phyloP scores from a whole-genome alignment of 768 basidiomycete species.

The Gelatoporia subvermispora region DNA sequence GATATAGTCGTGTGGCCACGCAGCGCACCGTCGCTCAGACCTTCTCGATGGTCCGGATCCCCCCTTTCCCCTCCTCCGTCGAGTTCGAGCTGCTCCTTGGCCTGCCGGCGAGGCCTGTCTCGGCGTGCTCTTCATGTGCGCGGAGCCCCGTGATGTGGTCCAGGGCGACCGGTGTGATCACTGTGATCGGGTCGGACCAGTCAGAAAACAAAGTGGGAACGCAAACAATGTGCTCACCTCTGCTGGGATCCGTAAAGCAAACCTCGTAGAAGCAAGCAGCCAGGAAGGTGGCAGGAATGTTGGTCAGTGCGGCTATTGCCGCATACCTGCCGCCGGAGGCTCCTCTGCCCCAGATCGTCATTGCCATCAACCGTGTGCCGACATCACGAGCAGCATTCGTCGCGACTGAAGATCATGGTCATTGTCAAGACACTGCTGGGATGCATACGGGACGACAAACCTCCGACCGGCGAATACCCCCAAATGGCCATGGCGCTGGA shows the following conservation, averaged over 20 bases:
- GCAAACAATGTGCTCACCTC: conserved; percentile 37
- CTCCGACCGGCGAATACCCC: conserved; percentile 52
- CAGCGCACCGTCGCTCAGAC: conserved; percentile 1
- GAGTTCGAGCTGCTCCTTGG: conserved; percentile 1
- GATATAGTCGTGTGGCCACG: not conserved
- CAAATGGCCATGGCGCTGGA: conserved; percentile 52
- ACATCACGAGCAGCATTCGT: conserved; percentile 67
- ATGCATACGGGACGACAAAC: conserved; percentile 5
- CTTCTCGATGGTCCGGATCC: conserved; percentile 10
- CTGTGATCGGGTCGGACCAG: conserved; percentile 3
- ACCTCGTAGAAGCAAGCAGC: conserved; percentile 50
- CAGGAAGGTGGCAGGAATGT: conserved; percentile 57
- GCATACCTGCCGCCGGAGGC: conserved; percentile 53
- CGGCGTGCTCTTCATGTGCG: conserved; percentile 20
- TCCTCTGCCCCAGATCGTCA: conserved; percentile 55
- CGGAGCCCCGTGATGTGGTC: conserved; percentile 17
- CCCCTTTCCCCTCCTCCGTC: conserved; percentile 6
- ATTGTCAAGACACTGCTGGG: not conserved
- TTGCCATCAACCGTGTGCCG: conserved; percentile 52
- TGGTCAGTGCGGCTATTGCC: conserved; percentile 60
- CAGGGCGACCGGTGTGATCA: conserved; percentile 16
- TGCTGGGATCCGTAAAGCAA: conserved; percentile 52
- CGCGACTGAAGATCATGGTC: conserved; percentile 27
- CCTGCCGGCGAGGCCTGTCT: conserved; percentile 4
- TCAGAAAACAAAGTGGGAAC: not conserved